A percentile compares a stretch with the other conserved stretches of the same genome.
Evolutionary conservation across 75 land plant genomes (phyloP).

Genomic region (Cupressus sempervirens): DNA sequence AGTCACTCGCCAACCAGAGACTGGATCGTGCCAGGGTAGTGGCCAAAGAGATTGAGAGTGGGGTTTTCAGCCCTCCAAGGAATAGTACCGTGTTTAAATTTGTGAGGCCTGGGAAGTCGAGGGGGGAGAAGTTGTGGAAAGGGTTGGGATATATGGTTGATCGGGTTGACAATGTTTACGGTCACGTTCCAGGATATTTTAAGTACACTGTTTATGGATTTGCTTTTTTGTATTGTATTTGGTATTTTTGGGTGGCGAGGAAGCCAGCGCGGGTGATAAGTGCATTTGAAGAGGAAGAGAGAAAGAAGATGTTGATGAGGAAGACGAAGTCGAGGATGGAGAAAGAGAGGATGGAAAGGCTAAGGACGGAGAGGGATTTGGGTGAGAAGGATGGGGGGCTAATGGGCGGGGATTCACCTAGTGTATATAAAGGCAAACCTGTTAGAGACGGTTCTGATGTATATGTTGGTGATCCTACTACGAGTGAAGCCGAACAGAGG

Average conservation of each 20-base stretch:
- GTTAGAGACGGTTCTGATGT: constrained; percentile 8
- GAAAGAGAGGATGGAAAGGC: constrained; percentile 22
- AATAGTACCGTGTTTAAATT: constrained; percentile 52
- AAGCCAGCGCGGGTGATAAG: constrained; percentile 5
- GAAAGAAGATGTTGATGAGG: constrained; percentile 58
- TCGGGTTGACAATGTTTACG: constrained; percentile 3
- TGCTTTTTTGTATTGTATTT: constrained; percentile 27
- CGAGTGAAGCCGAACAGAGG: constrained; percentile 39
- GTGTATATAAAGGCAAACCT: constrained; percentile 24
- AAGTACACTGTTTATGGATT: constrained; percentile 28
- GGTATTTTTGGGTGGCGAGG: constrained; percentile 26
- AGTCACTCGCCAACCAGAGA: constrained; percentile 13
- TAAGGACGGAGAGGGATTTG: constrained; percentile 47
- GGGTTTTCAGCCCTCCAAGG: constrained; percentile 31
- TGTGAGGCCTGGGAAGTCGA: constrained; percentile 10
- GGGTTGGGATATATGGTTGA: constrained; percentile 8
- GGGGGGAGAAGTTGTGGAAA: constrained; percentile 4
- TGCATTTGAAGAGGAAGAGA: constrained; percentile 23
- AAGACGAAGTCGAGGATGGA: constrained; percentile 40
- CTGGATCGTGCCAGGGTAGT: constrained; percentile 30
- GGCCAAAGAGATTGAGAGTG: constrained; percentile 53
- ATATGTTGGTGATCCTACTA: constrained; percentile 19
- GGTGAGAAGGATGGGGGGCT: constrained; percentile 28
- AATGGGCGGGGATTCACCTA: constrained; percentile 22
- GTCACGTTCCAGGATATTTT: background rate